These are phyloP conservation scores for Lanmaoa rubissima DNA, from an alignment of 768 basidiomycete species.

Conservation along the genomic window DNA sequence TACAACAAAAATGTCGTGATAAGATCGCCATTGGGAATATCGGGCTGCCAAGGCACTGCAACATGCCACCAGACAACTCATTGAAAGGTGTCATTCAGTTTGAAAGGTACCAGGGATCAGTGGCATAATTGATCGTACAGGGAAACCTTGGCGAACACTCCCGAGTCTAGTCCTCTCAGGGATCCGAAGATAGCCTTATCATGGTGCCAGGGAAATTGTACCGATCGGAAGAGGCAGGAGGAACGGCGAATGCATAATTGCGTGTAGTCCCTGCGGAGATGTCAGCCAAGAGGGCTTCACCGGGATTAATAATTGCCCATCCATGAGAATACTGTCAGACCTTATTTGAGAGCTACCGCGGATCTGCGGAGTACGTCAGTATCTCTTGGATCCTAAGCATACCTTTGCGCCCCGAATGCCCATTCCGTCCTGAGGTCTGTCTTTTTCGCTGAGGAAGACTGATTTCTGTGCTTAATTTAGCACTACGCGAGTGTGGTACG, in stretches of 20 bases:
- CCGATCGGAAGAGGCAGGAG: constrained; percentile 24
- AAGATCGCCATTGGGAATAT: constrained; percentile 13
- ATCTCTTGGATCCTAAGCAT: constrained; percentile 1
- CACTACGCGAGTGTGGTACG: not conserved
- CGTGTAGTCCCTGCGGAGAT: constrained; percentile 20
- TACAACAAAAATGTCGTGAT: constrained; percentile 4
- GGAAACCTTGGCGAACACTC: constrained; percentile 17
- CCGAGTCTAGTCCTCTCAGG: constrained; percentile 28
- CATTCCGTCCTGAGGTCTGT: constrained; percentile 16
- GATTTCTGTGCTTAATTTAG: constrained; percentile 3
- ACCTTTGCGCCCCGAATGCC: not conserved
- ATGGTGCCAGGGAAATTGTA: constrained; percentile 11
- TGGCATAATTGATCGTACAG: constrained; percentile 18
- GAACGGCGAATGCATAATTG: constrained; percentile 24
- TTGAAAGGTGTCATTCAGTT: constrained; percentile 8
- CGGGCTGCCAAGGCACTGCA: constrained; percentile 23
- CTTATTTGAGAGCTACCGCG: constrained; percentile 24
- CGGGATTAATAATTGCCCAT: constrained; percentile 11
- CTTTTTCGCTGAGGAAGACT: not conserved
- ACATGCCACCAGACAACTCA: constrained; percentile 3
- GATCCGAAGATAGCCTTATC: constrained; percentile 33
- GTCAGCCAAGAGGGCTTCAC: constrained; percentile 20
- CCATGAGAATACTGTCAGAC: constrained; percentile 29
- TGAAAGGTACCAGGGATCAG: constrained; percentile 23
- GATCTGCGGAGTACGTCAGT: constrained; percentile 26